These are phyloP conservation scores for Mortierella alpina DNA, from an alignment of 192 early-diverging fungal genomes.

Conservation along the genomic window DNA sequence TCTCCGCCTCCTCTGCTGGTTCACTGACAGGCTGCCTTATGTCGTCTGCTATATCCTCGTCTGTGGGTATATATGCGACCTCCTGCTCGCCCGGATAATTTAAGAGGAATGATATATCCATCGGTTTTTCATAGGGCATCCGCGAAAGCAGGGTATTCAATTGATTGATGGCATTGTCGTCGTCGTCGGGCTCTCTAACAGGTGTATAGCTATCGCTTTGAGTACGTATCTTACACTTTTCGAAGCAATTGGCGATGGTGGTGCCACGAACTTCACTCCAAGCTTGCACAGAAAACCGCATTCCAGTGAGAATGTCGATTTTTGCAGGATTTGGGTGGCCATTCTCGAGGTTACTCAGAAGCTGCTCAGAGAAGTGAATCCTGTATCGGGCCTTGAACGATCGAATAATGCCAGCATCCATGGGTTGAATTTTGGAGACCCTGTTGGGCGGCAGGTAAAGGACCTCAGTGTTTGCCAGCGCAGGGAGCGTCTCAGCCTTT, in stretches of 20 bases:
- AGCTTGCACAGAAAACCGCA: neutral
- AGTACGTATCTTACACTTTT: neutral
- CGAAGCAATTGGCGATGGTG: neutral
- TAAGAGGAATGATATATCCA: neutral
- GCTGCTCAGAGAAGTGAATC: neutral
- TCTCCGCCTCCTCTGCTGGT: neutral
- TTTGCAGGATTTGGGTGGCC: neutral
- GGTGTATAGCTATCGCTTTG: neutral
- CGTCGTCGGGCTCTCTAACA: neutral
- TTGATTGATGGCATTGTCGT: neutral
- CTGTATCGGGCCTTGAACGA: neutral
- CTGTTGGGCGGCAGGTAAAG: too few species aligned
- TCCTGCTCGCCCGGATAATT: neutral
- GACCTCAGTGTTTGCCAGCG: too few species aligned
- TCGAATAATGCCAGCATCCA: too few species aligned
- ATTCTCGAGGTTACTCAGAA: neutral
- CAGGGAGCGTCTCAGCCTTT: too few species aligned
- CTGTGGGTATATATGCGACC: neutral
- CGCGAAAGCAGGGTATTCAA: neutral
- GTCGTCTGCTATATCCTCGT: neutral
- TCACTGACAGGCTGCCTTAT: neutral
- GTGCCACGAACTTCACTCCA: neutral
- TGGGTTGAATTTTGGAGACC: too few species aligned
- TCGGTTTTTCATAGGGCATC: neutral
- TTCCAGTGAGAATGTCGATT: neutral